These are phyloP conservation scores for Syzygium syzygioides DNA, from an alignment of 441 rosid genomes.

Conservation along the genomic window DNA sequence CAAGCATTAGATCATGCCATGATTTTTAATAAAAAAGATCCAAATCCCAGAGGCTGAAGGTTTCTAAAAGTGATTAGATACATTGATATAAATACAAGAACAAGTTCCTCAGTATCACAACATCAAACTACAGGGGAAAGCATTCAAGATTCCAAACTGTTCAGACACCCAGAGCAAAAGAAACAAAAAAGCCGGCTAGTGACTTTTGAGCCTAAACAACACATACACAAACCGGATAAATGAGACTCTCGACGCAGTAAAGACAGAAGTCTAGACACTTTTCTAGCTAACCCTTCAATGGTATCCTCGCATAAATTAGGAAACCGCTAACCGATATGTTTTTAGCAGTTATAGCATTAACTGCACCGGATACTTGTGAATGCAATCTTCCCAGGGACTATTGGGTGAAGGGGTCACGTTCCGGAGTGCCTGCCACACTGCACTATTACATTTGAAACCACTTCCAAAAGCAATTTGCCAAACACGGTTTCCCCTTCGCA, in stretches of 20 bases:
- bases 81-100: background rate
- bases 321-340: background rate
- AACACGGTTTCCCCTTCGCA: conserved; percentile 62
- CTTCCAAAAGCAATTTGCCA: conserved; percentile 97
- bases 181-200: background rate
- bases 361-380: conserved; percentile 70
- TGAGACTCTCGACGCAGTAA: background rate
- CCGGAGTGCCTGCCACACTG: conserved; percentile 75
- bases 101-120: background rate
- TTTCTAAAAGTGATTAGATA: background rate
- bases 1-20: background rate
- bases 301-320: background rate
- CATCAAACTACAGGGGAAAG: background rate
- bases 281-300: background rate
- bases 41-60: background rate
- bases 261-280: background rate
- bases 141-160: background rate
- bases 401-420: conserved; percentile 49
- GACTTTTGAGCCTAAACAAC: background rate
- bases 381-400: conserved; percentile 84
- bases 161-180: background rate
- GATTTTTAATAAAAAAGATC: background rate
- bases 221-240: background rate
- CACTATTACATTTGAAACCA: conserved; percentile 91
- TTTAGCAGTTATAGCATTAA: conserved; percentile 20